Evolutionary conservation across 768 basidiomycete genomes (phyloP), one percentile per base, ranked within the genome.

Genomic region (Serendipita vermifera): DNA sequence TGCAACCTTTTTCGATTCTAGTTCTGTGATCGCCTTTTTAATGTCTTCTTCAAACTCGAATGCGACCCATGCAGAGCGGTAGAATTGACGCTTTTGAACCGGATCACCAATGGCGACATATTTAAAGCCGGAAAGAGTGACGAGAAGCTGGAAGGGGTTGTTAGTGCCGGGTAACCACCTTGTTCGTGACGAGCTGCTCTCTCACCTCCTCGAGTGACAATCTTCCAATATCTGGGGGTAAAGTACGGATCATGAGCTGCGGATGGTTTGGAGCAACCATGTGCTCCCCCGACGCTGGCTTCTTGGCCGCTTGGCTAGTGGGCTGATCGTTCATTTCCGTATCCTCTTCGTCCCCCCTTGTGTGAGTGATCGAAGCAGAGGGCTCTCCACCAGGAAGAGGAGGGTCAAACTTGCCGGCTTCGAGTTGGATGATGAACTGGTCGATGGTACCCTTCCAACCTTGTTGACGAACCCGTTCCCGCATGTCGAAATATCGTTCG

Each of bases 101-200:
- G 94, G 93, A 61, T 97, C 93, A 26, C 89, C 90, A 0, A 97
- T 71, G 6, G 91, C 91, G 14, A 98, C 78, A 68, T 94, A 86
- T 43, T 87, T 73, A 66, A 83, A 97, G 2, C 92, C 93, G 3
- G 83, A 77, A 55, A 89, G 73, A 62, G 79, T 81, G 57, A 75
- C 71, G 64, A 86, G 87, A 33, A 84, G 79, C 93, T 96, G 60
- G 1, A 55, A 32, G 61, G 22, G 38, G 61, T 17, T 48, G 33
- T 53, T 24, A 53, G 59, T 35, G 54, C 51, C 59, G 38, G 58
- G 53, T 33, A 2, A 57, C 59, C 17, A 24, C 13, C 11, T 57
- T 51, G 59, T 40, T 14, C 57, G 53, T 54, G n/a, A 38, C 24
- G 38, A 35, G 57, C 1, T 57, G 39, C 54, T 54, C 40, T 69